Base-by-base conservation (phyloP, 352 stramenopile genomes). In the Phytophthora idaei region DNA sequence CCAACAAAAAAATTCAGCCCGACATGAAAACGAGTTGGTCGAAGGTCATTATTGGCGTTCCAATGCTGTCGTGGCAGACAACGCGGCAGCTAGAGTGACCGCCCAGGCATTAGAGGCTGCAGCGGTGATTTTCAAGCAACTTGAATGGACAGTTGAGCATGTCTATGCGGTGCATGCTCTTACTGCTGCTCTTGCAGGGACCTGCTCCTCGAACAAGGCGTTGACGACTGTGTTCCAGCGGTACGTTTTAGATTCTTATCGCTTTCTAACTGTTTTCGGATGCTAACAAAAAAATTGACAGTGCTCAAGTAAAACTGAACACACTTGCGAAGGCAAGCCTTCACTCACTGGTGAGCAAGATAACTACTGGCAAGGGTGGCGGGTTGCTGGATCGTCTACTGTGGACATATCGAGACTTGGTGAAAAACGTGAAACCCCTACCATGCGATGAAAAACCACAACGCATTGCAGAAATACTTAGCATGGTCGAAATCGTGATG, bases 401-500 rank as follows among this genome's bases (percentile, higher is more conserved):
- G 37, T 29, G 48, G 48, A 42, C 48, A 9, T 54, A 42, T 42
- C 48, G 29, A 27, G 48, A 15, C n/a, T 42, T 55, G 31, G 10
- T 42, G 48, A 44, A 55, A 42, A 42, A 6, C 8, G 9, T 28
- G 14, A 8, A 7, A 28, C 7, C 28, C 6, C 29, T 56, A 4
- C 15, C 12, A 42, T 3, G 5, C 29, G 29, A 31, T 29, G 15
- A 28, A 56, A 31, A 14, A 21, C 32, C 49, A 5, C 49, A 45
- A 11, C 49, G 49, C 14, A 56, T 56, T 45, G 9, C 32, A 45
- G 49, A 45, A 45, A 32, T 10, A 21, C 31, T 56, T 15, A 31
- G 49, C 32, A 56, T 56, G 29, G 3, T 56, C n/a, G 31, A 56
- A 56, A 45, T 11, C n/a, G n/a, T 45, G 31, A 56, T 56, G 49